These are phyloP conservation scores for Lecanicillium sp. DNA, from an alignment of 2,329 filamentous ascomycete species.

Conservation along the genomic window DNA sequence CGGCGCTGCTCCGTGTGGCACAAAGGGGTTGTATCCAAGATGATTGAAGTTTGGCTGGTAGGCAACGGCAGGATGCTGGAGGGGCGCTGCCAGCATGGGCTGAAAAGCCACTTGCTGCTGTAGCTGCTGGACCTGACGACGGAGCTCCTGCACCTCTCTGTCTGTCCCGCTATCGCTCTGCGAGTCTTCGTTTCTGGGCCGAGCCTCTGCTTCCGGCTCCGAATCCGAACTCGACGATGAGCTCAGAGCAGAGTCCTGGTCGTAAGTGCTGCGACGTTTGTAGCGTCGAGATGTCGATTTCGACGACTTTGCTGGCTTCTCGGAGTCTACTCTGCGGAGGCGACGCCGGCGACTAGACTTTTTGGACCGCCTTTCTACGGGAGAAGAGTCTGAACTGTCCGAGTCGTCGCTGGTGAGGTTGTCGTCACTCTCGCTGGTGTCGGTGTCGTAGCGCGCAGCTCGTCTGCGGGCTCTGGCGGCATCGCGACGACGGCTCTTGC, in stretches of 20 bases:
- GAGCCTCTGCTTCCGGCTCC: conserved; percentile 16
- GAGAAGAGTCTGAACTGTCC: conserved; percentile 1
- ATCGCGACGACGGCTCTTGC: background rate
- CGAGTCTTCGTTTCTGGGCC: conserved; percentile 16
- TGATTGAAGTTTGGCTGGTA: conserved; percentile 1
- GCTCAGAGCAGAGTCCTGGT: conserved; percentile 21
- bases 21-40: background rate
- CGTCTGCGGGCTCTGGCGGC: background rate
- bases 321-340: background rate
- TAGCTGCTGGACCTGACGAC: conserved; percentile 26
- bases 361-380: background rate
- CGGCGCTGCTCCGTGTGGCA: background rate
- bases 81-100: conserved; percentile 11
- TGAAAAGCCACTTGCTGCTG: conserved; percentile 21
- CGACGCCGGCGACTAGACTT: background rate
- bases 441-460: background rate
- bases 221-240: conserved; percentile 22
- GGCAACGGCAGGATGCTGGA: background rate
- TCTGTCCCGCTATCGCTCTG: conserved; percentile 14
- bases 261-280: background rate
- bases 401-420: conserved; percentile 6
- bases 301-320: conserved; percentile 5
- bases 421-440: conserved; percentile 5
- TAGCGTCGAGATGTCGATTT: background rate
- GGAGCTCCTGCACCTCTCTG: conserved; percentile 17